phyloP scores from a whole-genome alignment of 768 basidiomycete species.

The Leucocoprinus birnbaumii region DNA sequence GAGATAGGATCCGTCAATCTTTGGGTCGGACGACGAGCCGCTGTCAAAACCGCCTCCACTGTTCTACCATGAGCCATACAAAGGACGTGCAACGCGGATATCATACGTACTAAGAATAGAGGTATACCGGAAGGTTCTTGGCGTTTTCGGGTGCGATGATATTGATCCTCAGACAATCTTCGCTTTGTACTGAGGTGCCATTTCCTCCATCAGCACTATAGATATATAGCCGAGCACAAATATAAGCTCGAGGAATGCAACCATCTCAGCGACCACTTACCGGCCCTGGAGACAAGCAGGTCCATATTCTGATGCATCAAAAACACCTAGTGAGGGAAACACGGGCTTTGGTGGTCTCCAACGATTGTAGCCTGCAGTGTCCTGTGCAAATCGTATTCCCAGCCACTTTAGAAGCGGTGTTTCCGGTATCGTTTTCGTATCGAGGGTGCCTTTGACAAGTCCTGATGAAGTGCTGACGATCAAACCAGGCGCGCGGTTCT shows the following conservation, averaged over 20 bases:
- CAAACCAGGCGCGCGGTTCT: neutral
- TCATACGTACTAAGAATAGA: constrained; percentile 25
- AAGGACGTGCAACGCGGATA: neutral
- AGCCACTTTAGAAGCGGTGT: constrained; percentile 25
- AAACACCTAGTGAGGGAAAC: constrained; percentile 12
- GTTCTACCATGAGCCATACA: neutral
- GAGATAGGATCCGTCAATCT: constrained; percentile 29
- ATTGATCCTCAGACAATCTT: constrained; percentile 40
- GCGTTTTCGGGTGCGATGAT: constrained; percentile 37
- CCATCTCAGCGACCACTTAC: constrained; percentile 12
- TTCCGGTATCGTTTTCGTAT: constrained; percentile 19
- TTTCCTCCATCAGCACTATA: constrained; percentile 28
- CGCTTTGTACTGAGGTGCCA: constrained; percentile 30
- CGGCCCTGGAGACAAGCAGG: constrained; percentile 32
- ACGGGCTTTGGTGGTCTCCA: constrained; percentile 27
- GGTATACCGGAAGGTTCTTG: constrained; percentile 24
- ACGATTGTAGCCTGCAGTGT: constrained; percentile 25
- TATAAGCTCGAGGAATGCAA: neutral
- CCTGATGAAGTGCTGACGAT: constrained; percentile 24
- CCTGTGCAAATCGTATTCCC: constrained; percentile 27
- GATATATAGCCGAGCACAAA: too few species aligned
- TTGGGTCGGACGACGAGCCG: constrained; percentile 31
- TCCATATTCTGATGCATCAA: constrained; percentile 28
- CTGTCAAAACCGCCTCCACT: constrained; percentile 35
- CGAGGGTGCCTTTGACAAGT: constrained; percentile 22